Conservation (phyloP, 2,329 filamentous ascomycete genomes). For the Hymenoscyphus linearis region DNA sequence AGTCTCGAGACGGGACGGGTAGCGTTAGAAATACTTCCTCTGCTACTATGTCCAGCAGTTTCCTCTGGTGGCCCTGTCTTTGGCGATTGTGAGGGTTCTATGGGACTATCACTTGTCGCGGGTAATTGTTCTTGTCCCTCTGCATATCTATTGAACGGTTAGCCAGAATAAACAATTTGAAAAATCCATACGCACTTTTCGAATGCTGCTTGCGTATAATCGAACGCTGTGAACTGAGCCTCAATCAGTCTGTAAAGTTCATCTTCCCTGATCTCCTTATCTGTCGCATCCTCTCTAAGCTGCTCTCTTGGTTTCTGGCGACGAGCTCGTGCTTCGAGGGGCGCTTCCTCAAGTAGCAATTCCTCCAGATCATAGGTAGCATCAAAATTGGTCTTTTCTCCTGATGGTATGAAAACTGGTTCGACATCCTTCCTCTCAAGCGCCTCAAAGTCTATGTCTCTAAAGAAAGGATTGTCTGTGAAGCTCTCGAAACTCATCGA, state of each 20-base stretch:
- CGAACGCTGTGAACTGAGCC: slow-evolving; percentile 87
- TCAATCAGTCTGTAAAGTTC: slow-evolving; percentile 94
- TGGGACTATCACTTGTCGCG: slow-evolving; percentile 5
- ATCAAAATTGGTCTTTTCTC: slow-evolving; percentile 98
- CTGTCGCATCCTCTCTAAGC: slow-evolving; percentile 88
- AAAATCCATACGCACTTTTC: slow-evolving; percentile 52
- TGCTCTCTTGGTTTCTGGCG: slow-evolving; percentile 91
- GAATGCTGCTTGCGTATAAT: slow-evolving; percentile 82
- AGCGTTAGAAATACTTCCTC: slow-evolving; percentile 13
- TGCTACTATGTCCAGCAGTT: slow-evolving; percentile 1
- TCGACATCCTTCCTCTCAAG: slow-evolving; percentile 83
- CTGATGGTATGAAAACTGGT: slow-evolving; percentile 87
- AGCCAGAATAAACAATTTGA: not conserved
- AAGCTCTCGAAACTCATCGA: slow-evolving; percentile 77
- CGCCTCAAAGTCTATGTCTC: slow-evolving; percentile 74
- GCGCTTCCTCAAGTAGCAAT: slow-evolving; percentile 86
- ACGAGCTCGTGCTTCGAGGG: slow-evolving; percentile 83
- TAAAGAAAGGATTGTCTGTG: slow-evolving; percentile 84
- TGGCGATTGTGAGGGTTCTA: slow-evolving; percentile 10
- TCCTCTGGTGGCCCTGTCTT: not conserved
- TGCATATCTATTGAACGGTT: slow-evolving; percentile 28
- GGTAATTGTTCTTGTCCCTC: slow-evolving; percentile 29
- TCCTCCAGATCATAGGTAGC: slow-evolving; percentile 97
- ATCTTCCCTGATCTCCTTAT: slow-evolving; percentile 90
- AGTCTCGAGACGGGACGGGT: slow-evolving; percentile 16